Percentiles rank a stretch among this genome's conserved stretches.
These are phyloP conservation scores for Saturnispora quitensis DNA, from an alignment of 805 yeast species.

Conservation along the genomic window DNA sequence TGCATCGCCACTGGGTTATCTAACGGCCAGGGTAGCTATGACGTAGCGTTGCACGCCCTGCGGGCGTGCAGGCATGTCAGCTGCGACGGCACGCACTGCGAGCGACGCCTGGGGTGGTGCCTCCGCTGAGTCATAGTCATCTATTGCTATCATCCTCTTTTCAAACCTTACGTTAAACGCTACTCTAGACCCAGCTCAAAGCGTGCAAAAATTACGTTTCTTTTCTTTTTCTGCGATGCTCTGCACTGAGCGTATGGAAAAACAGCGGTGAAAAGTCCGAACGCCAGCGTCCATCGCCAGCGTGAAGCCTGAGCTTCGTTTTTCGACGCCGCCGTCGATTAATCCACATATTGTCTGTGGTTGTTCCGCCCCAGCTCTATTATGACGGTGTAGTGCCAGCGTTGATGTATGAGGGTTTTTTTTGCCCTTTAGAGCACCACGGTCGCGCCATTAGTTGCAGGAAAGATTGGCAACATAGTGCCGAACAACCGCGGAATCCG, in stretches of 20 bases:
- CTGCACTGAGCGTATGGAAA: background rate
- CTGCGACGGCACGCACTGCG: too few relatives aligned
- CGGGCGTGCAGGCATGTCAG: too few relatives aligned
- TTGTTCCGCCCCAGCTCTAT: background rate
- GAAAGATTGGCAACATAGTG: too few relatives aligned
- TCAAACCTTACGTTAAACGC: background rate
- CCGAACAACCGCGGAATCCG: too few relatives aligned
- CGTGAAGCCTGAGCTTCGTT: too few relatives aligned
- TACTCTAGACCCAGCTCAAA: background rate
- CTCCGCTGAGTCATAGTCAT: background rate
- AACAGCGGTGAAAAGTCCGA: background rate
- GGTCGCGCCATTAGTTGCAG: background rate
- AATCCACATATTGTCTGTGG: background rate
- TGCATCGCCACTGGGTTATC: background rate
- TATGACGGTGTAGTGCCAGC: background rate
- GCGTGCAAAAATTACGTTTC: background rate
- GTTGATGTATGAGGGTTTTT: background rate
- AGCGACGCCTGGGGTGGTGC: too few relatives aligned
- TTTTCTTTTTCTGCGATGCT: background rate
- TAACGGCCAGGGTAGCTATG: background rate
- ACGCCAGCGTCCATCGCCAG: background rate
- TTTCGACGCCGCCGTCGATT: background rate
- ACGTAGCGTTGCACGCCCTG: background rate
- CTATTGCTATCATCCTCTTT: background rate
- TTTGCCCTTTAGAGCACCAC: background rate